These are phyloP conservation scores for Candida sp. DNA, from an alignment of 1,139 yeast species.

Conservation along the genomic window DNA sequence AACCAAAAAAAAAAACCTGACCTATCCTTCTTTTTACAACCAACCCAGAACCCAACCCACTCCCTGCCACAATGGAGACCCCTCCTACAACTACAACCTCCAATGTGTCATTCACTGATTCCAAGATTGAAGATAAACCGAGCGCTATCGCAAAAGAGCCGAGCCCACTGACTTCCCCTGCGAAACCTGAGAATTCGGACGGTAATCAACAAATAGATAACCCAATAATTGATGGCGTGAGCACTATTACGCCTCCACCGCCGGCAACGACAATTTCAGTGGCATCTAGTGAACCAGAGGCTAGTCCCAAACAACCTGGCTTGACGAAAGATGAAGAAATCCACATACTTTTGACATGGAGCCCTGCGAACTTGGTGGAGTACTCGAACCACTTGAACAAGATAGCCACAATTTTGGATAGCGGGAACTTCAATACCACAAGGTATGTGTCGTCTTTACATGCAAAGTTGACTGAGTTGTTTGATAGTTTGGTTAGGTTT, in stretches of 20 bases:
- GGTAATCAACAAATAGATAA: not conserved
- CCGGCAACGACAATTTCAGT: not conserved
- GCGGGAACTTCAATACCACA: conserved; percentile 18
- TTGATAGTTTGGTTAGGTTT: conserved; percentile 29
- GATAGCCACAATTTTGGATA: conserved; percentile 31
- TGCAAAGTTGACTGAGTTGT: conserved; percentile 28
- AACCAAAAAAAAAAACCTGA: conserved; percentile 1
- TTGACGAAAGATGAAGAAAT: conserved; percentile 31
- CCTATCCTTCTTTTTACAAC: not conserved
- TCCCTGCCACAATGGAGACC: not conserved
- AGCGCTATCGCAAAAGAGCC: not conserved
- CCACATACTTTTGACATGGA: conserved; percentile 28
- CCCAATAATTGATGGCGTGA: not conserved
- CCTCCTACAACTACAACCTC: not conserved
- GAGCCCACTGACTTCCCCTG: not conserved
- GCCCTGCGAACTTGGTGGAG: conserved; percentile 37
- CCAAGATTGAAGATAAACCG: not conserved
- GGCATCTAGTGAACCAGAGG: not conserved
- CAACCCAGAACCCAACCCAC: not conserved
- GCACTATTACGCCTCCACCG: not conserved
- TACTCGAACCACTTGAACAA: conserved; percentile 44
- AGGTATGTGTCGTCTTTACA: conserved; percentile 22
- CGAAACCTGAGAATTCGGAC: not conserved
- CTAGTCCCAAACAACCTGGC: not conserved
- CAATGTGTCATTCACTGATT: not conserved